Percentiles rank a stretch among this genome's conserved stretches.
phyloP scores from a whole-genome alignment of 352 stramenopile species.

The Phytophthora tubulina region DNA sequence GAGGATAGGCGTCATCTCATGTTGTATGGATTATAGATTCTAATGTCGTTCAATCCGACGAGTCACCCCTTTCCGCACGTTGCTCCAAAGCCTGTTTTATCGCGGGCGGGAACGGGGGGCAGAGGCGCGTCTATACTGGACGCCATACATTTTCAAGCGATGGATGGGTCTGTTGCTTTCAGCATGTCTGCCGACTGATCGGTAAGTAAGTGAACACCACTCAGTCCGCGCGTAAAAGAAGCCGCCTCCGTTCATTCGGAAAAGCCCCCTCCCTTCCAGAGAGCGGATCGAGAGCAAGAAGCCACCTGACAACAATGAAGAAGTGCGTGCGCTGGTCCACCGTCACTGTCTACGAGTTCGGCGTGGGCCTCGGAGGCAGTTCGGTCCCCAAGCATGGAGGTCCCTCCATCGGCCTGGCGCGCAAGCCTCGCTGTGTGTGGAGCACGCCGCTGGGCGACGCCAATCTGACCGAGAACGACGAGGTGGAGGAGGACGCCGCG shows the following conservation, averaged over 20 bases:
- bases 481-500: slow-evolving; percentile 24
- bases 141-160: slow-evolving; percentile 29
- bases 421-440: slow-evolving; percentile 57
- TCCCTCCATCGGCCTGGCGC: slow-evolving; percentile 61
- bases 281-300: slow-evolving; percentile 6
- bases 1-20: slow-evolving; percentile 13
- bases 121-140: slow-evolving; percentile 28
- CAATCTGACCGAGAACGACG: slow-evolving; percentile 23
- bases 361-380: slow-evolving; percentile 60
- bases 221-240: slow-evolving; percentile 26
- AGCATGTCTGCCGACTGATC: slow-evolving; percentile 17
- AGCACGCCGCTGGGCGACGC: slow-evolving; percentile 51
- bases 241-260: slow-evolving; percentile 19
- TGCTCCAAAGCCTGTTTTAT: slow-evolving; percentile 24
- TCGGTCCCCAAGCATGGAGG: slow-evolving; percentile 61
- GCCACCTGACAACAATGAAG: slow-evolving; percentile 28
- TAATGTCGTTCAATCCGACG: background rate
- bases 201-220: background rate
- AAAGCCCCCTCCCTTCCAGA: slow-evolving; percentile 14
- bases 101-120: slow-evolving; percentile 13
- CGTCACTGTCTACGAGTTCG: slow-evolving; percentile 74
- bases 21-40: background rate
- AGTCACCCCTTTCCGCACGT: slow-evolving; percentile 19
- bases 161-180: slow-evolving; percentile 32
- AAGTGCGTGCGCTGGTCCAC: slow-evolving; percentile 71